phyloP scores from a whole-genome alignment of 805 yeast species.

The Ogataea henricii region DNA sequence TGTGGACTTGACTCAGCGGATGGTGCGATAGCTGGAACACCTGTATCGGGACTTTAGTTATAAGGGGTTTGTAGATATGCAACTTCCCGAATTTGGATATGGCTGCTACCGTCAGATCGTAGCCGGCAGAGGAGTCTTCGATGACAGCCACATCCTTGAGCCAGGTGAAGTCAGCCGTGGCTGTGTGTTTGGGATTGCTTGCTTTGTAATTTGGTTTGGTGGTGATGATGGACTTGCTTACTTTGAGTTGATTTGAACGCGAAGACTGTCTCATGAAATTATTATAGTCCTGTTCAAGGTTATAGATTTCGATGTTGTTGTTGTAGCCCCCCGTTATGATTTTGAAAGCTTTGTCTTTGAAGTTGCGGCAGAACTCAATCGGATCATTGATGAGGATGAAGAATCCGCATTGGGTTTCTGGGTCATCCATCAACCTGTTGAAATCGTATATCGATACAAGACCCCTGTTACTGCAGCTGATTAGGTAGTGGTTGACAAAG shows the following conservation, averaged over 20 bases:
- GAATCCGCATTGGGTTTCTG: slow-evolving; percentile 16
- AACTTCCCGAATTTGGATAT: slow-evolving; percentile 32
- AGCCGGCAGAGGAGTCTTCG: slow-evolving; percentile 8
- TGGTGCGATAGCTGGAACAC: slow-evolving; percentile 29
- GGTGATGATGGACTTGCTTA: slow-evolving; percentile 23
- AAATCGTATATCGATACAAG: slow-evolving; percentile 24
- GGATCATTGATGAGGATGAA: slow-evolving; percentile 26
- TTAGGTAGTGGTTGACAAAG: slow-evolving; percentile 18
- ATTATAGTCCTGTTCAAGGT: slow-evolving; percentile 17
- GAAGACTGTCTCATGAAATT: slow-evolving; percentile 13
- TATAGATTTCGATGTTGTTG: slow-evolving; percentile 25
- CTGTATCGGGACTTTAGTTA: slow-evolving; percentile 26
- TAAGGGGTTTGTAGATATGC: slow-evolving; percentile 25
- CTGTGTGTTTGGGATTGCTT: slow-evolving; percentile 12
- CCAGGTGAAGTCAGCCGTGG: slow-evolving; percentile 30
- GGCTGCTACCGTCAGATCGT: slow-evolving; percentile 22
- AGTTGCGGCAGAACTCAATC: slow-evolving; percentile 22
- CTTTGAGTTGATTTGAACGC: slow-evolving; percentile 13
- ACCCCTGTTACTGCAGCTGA: slow-evolving; percentile 30
- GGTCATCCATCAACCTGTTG: slow-evolving; percentile 10
- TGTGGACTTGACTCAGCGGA: slow-evolving; percentile 19
- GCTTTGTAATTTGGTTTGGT: slow-evolving; percentile 28
- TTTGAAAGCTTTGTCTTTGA: slow-evolving; percentile 19
- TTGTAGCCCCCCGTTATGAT: slow-evolving; percentile 27
- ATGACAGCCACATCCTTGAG: slow-evolving; percentile 27